These are phyloP conservation scores for Candida dajiaensis DNA, from an alignment of 805 yeast genomes.

Conservation along the genomic window DNA sequence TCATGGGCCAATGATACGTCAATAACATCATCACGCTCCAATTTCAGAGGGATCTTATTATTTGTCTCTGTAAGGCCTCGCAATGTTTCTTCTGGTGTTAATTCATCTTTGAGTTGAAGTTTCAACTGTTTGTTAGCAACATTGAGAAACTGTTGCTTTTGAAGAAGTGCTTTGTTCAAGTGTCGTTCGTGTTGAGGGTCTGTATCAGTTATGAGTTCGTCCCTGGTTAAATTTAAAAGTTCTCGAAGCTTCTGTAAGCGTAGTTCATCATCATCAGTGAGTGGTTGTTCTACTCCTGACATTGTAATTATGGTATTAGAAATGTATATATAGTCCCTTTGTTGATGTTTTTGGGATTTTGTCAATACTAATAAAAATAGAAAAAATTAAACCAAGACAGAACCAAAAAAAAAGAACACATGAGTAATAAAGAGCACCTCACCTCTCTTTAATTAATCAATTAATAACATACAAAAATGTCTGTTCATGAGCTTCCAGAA, in stretches of 20 bases:
- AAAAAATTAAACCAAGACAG: background rate
- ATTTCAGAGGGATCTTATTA: slow-evolving; percentile 14
- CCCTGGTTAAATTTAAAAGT: background rate
- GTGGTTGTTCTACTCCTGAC: background rate
- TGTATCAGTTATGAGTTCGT: background rate
- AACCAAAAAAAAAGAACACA: no score
- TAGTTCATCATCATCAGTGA: background rate
- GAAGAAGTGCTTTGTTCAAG: background rate
- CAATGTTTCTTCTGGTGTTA: background rate
- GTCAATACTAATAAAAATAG: no score
- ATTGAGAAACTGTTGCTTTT: background rate
- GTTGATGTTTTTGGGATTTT: background rate
- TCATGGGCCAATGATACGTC: slow-evolving; percentile 15
- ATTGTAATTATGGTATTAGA: background rate
- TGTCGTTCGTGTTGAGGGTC: background rate
- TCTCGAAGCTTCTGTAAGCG: background rate
- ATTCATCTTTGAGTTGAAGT: background rate
- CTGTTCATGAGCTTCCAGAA: slow-evolving; percentile 36
- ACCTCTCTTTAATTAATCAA: background rate
- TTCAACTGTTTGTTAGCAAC: background rate
- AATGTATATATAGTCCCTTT: background rate
- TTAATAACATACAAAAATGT: background rate
- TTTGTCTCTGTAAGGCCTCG: slow-evolving; percentile 8
- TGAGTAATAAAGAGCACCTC: no score
- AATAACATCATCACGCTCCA: slow-evolving; percentile 21